Evolutionary conservation across 2,329 filamentous ascomycete species (phyloP).

Genomic region (Colletotrichum horii): DNA sequence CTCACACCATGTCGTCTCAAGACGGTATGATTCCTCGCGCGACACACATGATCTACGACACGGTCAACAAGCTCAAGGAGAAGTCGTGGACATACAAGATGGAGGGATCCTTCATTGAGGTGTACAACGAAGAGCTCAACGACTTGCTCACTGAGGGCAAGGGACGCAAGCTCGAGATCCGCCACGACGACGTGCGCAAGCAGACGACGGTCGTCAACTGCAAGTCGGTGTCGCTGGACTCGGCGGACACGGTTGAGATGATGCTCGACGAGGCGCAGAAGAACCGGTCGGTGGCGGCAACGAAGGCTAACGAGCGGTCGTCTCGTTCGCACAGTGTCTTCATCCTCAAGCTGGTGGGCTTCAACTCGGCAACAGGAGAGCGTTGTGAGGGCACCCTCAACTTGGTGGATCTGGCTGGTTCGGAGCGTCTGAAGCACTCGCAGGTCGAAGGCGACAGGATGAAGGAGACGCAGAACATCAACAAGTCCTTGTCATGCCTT

Average conservation of each 20-base stretch:
- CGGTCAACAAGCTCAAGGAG: constrained; percentile 80
- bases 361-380: constrained; percentile 79
- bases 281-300: constrained; percentile 92
- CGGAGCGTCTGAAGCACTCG: constrained; percentile 87
- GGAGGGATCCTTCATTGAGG: constrained; percentile 94
- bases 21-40: constrained; percentile 97
- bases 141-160: constrained; percentile 70
- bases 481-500: constrained; percentile 89
- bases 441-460: constrained; percentile 85
- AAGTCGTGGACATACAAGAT: constrained; percentile 96
- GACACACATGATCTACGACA: constrained; percentile 91
- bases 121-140: constrained; percentile 97
- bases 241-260: constrained; percentile 77
- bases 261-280: constrained; percentile 82
- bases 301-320: constrained; percentile 95
- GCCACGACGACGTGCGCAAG: constrained; percentile 82
- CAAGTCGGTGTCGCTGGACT: constrained; percentile 77
- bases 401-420: constrained; percentile 92
- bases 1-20: constrained; percentile 88
- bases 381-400: constrained; percentile 93
- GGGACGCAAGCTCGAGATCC: constrained; percentile 83
- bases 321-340: constrained; percentile 97
- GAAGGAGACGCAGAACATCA: constrained; percentile 97
- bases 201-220: constrained; percentile 84
- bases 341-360: constrained; percentile 79